Evolutionary conservation across 129 eudicot genomes (phyloP).

Genomic region (Saussurea involucrata): DNA sequence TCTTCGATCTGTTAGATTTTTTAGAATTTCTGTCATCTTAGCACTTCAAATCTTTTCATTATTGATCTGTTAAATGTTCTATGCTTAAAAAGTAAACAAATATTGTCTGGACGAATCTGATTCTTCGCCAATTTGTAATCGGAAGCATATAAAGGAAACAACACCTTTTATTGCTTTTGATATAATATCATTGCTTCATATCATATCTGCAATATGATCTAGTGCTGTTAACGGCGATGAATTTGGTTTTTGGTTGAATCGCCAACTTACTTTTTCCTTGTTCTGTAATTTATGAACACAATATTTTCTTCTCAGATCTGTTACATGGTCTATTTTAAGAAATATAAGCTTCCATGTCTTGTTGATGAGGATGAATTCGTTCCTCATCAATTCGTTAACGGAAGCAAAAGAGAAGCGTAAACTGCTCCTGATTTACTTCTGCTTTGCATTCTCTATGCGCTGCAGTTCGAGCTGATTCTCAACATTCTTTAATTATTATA

Average conservation of each 20-base stretch:
- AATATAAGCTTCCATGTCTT: constrained; percentile 32
- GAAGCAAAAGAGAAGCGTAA: constrained; percentile 18
- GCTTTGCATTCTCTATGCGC: constrained; percentile 20
- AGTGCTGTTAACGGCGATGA: not conserved
- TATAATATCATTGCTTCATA: not conserved
- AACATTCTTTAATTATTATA: not conserved
- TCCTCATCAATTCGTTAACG: constrained; percentile 34
- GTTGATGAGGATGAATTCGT: constrained; percentile 29
- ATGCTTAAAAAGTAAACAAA: not conserved
- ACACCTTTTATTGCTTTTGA: not conserved
- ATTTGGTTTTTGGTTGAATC: not conserved
- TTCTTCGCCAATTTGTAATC: not conserved
- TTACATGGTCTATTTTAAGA: not conserved
- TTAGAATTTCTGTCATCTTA: not conserved
- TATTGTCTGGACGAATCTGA: not conserved
- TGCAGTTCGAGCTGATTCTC: constrained; percentile 13
- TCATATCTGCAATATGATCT: not conserved
- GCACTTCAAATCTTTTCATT: not conserved
- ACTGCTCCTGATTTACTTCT: constrained; percentile 7
- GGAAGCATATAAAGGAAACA: not conserved
- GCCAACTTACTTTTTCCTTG: not conserved
- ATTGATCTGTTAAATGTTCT: constrained; percentile 4
- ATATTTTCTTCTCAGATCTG: not conserved
- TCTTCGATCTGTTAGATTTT: not conserved
- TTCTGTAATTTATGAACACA: not conserved